phyloP scores from a whole-genome alignment of 306 rosid species.

The Mimosa bimucronata region DNA sequence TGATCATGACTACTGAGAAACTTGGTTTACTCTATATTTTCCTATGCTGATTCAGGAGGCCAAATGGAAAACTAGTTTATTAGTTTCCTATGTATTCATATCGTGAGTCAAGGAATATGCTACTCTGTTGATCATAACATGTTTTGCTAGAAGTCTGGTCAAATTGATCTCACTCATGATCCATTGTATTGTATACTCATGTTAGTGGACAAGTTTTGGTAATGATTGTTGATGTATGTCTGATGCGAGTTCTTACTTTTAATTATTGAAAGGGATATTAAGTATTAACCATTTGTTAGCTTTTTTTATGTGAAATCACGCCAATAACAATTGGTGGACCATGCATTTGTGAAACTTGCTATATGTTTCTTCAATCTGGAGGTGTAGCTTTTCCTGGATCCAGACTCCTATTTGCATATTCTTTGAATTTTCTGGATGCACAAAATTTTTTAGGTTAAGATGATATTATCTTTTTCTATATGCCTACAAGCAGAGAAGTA shows the following conservation, averaged over 20 bases:
- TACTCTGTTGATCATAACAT: constrained; percentile 23
- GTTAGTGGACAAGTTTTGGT: constrained; percentile 1
- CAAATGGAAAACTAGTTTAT: not conserved
- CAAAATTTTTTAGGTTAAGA: not conserved
- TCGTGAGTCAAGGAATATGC: not conserved
- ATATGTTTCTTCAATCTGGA: constrained; percentile 4
- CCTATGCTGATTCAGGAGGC: not conserved
- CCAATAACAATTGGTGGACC: constrained; percentile 3
- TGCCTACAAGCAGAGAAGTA: not conserved
- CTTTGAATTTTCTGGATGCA: constrained; percentile 24
- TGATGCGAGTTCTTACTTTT: constrained; percentile 5
- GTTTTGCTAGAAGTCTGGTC: constrained; percentile 20
- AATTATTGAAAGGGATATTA: constrained; percentile 13
- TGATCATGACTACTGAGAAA: not conserved
- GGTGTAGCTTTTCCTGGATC: constrained; percentile 26
- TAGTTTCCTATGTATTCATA: constrained; percentile 13
- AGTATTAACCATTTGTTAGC: constrained; percentile 10
- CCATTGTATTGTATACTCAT: not conserved
- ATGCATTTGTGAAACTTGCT: constrained; percentile 6
- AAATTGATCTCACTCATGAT: constrained; percentile 30
- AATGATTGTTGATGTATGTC: not conserved
- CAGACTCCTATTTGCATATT: not conserved
- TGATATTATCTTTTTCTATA: not conserved
- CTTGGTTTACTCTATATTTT: not conserved
- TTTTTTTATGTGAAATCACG: not conserved